These are phyloP conservation scores for Aspergillus sp. DNA, from an alignment of 2,329 filamentous ascomycete genomes.

Conservation along the genomic window DNA sequence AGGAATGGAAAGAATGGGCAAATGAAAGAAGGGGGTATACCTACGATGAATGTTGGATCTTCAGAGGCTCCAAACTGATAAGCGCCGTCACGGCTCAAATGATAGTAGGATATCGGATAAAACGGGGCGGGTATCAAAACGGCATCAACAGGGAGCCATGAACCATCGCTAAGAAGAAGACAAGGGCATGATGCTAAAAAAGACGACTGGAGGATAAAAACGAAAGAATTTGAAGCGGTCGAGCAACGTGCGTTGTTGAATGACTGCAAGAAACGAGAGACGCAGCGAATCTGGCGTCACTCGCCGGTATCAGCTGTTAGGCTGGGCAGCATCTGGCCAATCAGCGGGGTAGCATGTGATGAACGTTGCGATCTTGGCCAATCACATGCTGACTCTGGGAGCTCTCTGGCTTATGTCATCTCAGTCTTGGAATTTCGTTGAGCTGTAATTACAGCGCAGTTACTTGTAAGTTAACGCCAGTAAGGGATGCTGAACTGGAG, in stretches of 20 bases:
- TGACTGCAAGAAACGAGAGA: constrained; percentile 3
- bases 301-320: constrained; percentile 19
- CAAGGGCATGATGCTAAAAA: neutral
- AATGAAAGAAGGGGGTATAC: constrained; percentile 1
- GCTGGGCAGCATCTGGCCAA: constrained; percentile 8
- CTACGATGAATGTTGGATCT: neutral
- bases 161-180: neutral
- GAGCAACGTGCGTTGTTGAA: constrained; percentile 9
- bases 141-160: neutral
- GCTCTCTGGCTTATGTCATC: neutral
- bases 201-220: neutral
- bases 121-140: neutral
- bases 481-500: no score
- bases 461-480: no score
- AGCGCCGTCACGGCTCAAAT: neutral
- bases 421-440: no score
- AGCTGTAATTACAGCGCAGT: no score
- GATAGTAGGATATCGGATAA: neutral
- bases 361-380: constrained; percentile 1
- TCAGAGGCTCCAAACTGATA: neutral
- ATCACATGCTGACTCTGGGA: neutral
- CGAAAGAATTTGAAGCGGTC: constrained; percentile 6
- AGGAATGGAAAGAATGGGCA: neutral
- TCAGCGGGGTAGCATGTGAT: constrained; percentile 14
- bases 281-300: constrained; percentile 18